These are phyloP conservation scores for Cladophialophora chaetospira DNA, from an alignment of 2,329 filamentous ascomycete species.

Conservation along the genomic window DNA sequence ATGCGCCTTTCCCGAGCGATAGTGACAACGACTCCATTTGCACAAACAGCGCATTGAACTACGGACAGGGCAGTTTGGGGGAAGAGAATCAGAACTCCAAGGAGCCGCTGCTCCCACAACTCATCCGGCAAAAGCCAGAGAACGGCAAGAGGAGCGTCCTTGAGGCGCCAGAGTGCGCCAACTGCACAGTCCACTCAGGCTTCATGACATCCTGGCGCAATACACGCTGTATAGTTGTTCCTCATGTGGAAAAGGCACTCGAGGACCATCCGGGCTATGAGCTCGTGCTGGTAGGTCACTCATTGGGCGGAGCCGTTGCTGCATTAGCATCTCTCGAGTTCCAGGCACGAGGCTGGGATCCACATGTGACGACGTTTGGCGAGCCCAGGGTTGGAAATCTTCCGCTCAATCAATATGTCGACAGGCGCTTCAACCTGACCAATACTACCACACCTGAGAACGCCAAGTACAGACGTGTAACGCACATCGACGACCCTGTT, in stretches of 20 bases:
- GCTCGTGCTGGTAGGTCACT: conserved; percentile 83
- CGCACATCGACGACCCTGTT: conserved; percentile 83
- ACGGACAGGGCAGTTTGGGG: neutral
- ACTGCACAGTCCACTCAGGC: conserved; percentile 91
- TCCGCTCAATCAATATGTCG: conserved; percentile 56
- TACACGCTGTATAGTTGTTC: conserved; percentile 69
- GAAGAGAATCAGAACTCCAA: conserved; percentile 11
- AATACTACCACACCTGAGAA: conserved; percentile 28
- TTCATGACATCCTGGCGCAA: conserved; percentile 84
- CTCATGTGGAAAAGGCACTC: conserved; percentile 63
- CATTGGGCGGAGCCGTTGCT: conserved; percentile 87
- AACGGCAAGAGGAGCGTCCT: conserved; percentile 33
- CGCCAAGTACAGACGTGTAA: conserved; percentile 70
- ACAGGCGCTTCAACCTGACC: conserved; percentile 53
- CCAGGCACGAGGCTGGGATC: conserved; percentile 71
- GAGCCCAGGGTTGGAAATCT: conserved; percentile 70
- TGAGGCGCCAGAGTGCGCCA: conserved; percentile 60
- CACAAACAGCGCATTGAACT: neutral
- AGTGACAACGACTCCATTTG: conserved; percentile 38
- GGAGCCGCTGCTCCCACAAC: conserved; percentile 24
- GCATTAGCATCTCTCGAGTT: conserved; percentile 84
- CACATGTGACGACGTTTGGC: conserved; percentile 85
- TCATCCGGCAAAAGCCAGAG: conserved; percentile 21
- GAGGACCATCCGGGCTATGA: conserved; percentile 68
- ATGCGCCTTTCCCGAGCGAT: conserved; percentile 75